Percentiles rank a stretch among this genome's conserved stretches.
phyloP scores from a whole-genome alignment of 352 stramenopile genomes.

The Phytophthora foliorum region DNA sequence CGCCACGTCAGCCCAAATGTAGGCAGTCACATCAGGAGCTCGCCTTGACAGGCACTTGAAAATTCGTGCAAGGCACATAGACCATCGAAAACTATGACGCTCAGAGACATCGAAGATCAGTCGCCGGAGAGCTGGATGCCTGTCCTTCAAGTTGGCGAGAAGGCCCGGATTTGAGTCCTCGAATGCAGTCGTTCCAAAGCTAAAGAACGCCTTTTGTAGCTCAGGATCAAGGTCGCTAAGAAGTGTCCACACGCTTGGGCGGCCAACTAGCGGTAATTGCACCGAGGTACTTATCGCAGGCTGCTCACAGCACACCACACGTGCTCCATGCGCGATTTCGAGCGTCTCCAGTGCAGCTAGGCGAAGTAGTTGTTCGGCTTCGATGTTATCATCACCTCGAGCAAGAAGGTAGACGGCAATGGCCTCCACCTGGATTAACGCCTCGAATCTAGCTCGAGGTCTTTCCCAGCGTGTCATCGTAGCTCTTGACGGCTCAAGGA shows the following conservation, averaged over 20 bases:
- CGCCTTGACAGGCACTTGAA: slow-evolving; percentile 49
- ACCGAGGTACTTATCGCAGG: slow-evolving; percentile 7
- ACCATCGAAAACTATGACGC: slow-evolving; percentile 67
- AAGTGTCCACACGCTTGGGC: slow-evolving; percentile 34
- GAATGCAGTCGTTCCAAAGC: slow-evolving; percentile 14
- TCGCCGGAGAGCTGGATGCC: slow-evolving; percentile 12
- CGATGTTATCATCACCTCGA: slow-evolving; percentile 44
- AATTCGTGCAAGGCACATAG: slow-evolving; percentile 52
- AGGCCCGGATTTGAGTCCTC: background rate
- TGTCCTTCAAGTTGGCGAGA: background rate
- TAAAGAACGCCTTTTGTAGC: slow-evolving; percentile 43
- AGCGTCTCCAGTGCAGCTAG: slow-evolving; percentile 44
- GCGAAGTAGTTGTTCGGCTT: slow-evolving; percentile 40
- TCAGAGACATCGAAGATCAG: slow-evolving; percentile 24
- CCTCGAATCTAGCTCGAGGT: slow-evolving; percentile 45
- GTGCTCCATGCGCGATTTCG: slow-evolving; percentile 35
- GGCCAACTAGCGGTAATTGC: slow-evolving; percentile 22
- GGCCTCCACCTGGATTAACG: slow-evolving; percentile 74
- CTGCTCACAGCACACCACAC: slow-evolving; percentile 11
- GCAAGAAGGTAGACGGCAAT: slow-evolving; percentile 66
- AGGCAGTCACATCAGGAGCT: slow-evolving; percentile 63
- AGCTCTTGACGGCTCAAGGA: slow-evolving; percentile 38
- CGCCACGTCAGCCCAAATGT: slow-evolving; percentile 73
- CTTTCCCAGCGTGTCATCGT: slow-evolving; percentile 48
- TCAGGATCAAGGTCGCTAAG: slow-evolving; percentile 41